Percentiles rank a stretch among this genome's conserved stretches.
These are phyloP conservation scores for Neurospora sublineolata DNA, from an alignment of 495 filamentous ascomycete genomes.

Conservation along the genomic window DNA sequence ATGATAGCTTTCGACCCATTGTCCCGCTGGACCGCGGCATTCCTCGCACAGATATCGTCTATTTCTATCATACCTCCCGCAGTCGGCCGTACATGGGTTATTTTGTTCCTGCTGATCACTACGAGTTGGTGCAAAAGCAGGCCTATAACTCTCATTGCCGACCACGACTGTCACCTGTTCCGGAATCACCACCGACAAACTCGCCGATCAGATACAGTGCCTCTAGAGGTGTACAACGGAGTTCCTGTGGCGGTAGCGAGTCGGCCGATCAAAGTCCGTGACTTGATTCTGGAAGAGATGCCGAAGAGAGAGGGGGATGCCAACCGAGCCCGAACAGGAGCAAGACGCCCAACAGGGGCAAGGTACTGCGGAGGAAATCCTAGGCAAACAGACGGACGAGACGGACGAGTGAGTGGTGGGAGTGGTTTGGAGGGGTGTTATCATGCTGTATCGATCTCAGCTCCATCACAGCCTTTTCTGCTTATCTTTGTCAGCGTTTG, in stretches of 20 bases:
- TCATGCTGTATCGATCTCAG: background rate
- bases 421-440: background rate
- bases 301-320: background rate
- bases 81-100: background rate
- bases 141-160: background rate
- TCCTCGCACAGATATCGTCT: background rate
- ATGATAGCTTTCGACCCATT: background rate
- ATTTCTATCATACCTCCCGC: background rate
- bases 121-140: background rate
- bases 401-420: background rate
- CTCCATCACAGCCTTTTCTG: background rate
- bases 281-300: background rate
- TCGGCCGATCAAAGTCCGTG: background rate
- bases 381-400: background rate
- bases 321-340: background rate
- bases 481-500: background rate
- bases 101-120: background rate
- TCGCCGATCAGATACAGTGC: background rate
- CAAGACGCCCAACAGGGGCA: background rate
- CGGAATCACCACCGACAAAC: background rate
- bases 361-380: background rate
- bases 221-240: background rate
- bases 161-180: background rate
- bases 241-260: background rate
- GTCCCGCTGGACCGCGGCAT: background rate